phyloP scores from a whole-genome alignment of 2,329 filamentous ascomycete species.

The Dissoconium aciculare region DNA sequence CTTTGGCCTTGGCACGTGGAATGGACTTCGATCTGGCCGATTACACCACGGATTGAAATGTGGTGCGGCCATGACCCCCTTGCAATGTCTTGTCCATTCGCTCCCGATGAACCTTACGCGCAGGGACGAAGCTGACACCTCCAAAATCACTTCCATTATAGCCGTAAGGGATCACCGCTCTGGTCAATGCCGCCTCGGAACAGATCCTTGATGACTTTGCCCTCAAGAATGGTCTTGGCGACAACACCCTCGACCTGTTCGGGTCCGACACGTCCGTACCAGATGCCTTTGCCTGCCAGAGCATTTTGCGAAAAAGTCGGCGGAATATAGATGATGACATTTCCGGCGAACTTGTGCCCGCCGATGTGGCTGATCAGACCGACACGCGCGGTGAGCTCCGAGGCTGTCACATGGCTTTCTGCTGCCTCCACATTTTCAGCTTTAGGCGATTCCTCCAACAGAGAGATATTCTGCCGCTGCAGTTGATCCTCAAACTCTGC shows the following conservation, averaged over 20 bases:
- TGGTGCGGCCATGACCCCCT: not conserved
- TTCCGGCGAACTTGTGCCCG: conserved; percentile 74
- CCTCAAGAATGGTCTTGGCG: conserved; percentile 51
- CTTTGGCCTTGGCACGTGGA: conserved; percentile 53
- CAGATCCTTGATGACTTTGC: conserved; percentile 53
- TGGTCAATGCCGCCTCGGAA: conserved; percentile 52
- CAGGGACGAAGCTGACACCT: too few relatives aligned
- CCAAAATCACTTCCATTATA: conserved; percentile 15
- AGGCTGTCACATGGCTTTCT: conserved; percentile 2
- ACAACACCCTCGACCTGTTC: conserved; percentile 64
- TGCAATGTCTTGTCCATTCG: too few relatives aligned
- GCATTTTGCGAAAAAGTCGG: conserved; percentile 37
- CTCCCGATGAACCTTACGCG: conserved; percentile 1
- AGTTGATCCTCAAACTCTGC: conserved; percentile 53
- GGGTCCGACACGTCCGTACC: conserved; percentile 68
- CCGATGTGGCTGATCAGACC: conserved; percentile 66
- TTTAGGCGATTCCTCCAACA: conserved; percentile 34
- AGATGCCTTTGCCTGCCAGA: conserved; percentile 57
- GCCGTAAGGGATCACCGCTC: conserved; percentile 18
- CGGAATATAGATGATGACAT: conserved; percentile 68
- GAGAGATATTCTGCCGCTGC: conserved; percentile 31
- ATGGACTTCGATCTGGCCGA: conserved; percentile 68
- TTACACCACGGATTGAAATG: conserved; percentile 49
- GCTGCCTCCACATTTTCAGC: conserved; percentile 4
- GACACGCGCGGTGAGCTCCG: conserved; percentile 39